Evolutionary conservation across 2,329 filamentous ascomycete species (phyloP).

Genomic region (Penicillium italicum): DNA sequence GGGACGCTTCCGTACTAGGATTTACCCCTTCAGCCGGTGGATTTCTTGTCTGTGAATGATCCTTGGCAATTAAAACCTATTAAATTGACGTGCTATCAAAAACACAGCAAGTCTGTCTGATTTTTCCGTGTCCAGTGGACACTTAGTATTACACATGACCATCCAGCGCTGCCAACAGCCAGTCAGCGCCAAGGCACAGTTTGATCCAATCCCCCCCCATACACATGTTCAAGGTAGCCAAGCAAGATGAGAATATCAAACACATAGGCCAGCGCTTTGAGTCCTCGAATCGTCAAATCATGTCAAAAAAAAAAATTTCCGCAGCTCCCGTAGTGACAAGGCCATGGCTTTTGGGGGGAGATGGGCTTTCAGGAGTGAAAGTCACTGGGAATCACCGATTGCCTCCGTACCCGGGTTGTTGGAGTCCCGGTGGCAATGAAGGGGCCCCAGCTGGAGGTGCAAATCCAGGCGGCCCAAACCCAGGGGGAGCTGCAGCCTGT

Average conservation of each 20-base stretch:
- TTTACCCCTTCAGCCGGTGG: neutral
- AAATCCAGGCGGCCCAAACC: constrained; percentile 52
- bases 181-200: neutral
- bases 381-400: constrained; percentile 30
- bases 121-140: neutral
- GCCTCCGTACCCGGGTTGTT: constrained; percentile 39
- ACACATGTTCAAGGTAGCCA: neutral
- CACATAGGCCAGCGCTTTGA: neutral
- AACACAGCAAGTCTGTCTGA: neutral
- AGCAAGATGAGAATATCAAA: neutral
- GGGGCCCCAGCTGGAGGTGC: constrained; percentile 33
- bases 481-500: constrained; percentile 43
- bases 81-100: neutral
- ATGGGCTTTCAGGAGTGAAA: neutral
- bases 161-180: neutral
- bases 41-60: neutral
- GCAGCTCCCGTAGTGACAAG: neutral
- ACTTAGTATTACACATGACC: neutral
- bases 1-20: neutral
- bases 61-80: neutral
- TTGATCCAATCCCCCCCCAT: neutral
- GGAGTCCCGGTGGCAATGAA: constrained; percentile 43
- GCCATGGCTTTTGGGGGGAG: neutral
- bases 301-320: neutral
- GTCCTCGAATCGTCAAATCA: constrained; percentile 12